phyloP scores from a whole-genome alignment of 352 stramenopile species.

The Lagenidium sp. region DNA sequence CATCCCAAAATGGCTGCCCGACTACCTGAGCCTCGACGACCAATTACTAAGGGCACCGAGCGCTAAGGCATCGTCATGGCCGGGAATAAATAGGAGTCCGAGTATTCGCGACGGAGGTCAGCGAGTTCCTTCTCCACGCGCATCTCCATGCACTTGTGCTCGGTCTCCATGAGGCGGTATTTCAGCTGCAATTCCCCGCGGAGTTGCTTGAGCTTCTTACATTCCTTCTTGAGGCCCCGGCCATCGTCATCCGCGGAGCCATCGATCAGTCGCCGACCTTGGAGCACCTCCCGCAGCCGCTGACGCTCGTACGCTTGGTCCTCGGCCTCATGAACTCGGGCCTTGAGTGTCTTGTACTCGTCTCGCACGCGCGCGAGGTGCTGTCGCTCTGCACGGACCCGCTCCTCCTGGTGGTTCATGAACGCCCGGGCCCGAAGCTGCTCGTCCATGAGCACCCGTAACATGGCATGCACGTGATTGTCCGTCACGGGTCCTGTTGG shows the following conservation, averaged over 20 bases:
- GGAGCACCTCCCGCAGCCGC: slow-evolving; percentile 23
- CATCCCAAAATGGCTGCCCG: no score
- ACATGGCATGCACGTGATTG: background rate
- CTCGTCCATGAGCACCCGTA: background rate
- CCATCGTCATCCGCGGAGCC: slow-evolving; percentile 6
- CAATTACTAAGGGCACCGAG: slow-evolving; percentile 13
- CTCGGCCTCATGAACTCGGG: slow-evolving; percentile 26
- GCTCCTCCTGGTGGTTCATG: slow-evolving; percentile 24
- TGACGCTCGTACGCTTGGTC: slow-evolving; percentile 21
- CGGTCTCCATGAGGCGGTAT: slow-evolving; percentile 53
- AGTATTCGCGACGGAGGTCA: slow-evolving; percentile 54
- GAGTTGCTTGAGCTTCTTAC: slow-evolving; percentile 27
- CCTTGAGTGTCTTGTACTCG: slow-evolving; percentile 30
- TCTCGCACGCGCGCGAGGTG: slow-evolving; percentile 18
- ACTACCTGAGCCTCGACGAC: no score
- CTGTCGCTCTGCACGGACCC: slow-evolving; percentile 17
- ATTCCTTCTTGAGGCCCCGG: slow-evolving; percentile 25
- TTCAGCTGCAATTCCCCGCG: slow-evolving; percentile 34
- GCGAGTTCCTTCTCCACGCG: slow-evolving; percentile 36
- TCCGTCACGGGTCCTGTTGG: no score
- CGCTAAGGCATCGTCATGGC: slow-evolving; percentile 7
- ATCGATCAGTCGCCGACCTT: slow-evolving; percentile 6
- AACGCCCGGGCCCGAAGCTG: background rate
- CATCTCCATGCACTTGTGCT: slow-evolving; percentile 44
- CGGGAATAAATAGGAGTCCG: slow-evolving; percentile 55